Conservation (phyloP, 345 rosid species). For the Citrus cavaleriei region DNA sequence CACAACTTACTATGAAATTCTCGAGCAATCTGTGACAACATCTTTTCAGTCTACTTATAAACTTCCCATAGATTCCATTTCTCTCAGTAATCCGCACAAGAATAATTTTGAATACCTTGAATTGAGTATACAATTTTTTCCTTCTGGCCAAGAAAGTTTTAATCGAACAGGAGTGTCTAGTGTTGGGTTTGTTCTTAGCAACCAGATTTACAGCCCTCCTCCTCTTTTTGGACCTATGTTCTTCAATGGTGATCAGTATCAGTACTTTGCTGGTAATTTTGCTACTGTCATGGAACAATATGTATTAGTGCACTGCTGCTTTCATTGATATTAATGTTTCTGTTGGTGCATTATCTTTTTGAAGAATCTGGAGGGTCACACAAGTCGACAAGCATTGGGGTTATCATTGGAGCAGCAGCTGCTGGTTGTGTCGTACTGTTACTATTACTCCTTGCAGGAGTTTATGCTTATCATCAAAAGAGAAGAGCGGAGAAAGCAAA, state of each 20-base stretch:
- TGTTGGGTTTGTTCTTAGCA: constrained; percentile 57
- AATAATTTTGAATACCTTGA: constrained; percentile 36
- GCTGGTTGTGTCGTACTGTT: constrained; percentile 52
- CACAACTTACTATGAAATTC: constrained; percentile 26
- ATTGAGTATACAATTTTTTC: constrained; percentile 51
- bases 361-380: constrained; percentile 19
- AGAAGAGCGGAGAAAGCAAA: constrained; percentile 67
- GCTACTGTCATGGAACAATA: constrained; percentile 16
- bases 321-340: not conserved
- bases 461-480: constrained; percentile 70
- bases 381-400: constrained; percentile 40
- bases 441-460: constrained; percentile 54
- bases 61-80: constrained; percentile 64
- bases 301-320: not conserved
- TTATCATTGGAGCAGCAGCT: constrained; percentile 66
- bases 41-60: constrained; percentile 20
- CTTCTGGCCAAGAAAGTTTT: constrained; percentile 42
- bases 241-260: constrained; percentile 39
- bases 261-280: constrained; percentile 46
- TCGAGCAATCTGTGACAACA: constrained; percentile 25
- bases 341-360: constrained; percentile 6
- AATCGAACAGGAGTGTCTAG: constrained; percentile 33
- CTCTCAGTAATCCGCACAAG: constrained; percentile 56
- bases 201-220: constrained; percentile 22
- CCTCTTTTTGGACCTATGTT: constrained; percentile 48